Conservation (phyloP, 2,329 filamentous ascomycete genomes). For the Metarhizium guizhouense region DNA sequence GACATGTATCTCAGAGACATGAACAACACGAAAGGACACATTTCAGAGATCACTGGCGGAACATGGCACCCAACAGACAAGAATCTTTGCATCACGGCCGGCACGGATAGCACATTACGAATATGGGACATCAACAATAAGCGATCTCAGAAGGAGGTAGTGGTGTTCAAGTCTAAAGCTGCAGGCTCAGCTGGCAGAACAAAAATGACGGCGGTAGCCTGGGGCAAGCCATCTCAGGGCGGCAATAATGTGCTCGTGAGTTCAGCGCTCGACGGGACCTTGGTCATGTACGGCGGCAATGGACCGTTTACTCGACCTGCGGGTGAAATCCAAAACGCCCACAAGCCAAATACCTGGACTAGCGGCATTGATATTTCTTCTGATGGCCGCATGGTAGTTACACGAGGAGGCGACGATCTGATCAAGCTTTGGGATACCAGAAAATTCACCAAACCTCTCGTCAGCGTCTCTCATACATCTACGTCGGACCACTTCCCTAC, state of each 20-base stretch:
- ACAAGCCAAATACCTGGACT: conserved; percentile 79
- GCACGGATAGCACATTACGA: conserved; percentile 87
- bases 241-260: conserved; percentile 70
- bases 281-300: conserved; percentile 88
- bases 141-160: conserved; percentile 81
- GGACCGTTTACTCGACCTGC: conserved; percentile 76
- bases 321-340: conserved; percentile 77
- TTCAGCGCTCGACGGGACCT: conserved; percentile 77
- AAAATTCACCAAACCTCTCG: conserved; percentile 87
- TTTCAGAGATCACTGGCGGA: conserved; percentile 82
- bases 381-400: conserved; percentile 85
- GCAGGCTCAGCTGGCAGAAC: conserved; percentile 82
- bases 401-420: conserved; percentile 79
- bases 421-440: conserved; percentile 97
- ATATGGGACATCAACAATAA: conserved; percentile 97
- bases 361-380: conserved; percentile 83
- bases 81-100: conserved; percentile 81
- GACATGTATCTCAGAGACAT: conserved; percentile 98
- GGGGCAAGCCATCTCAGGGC: conserved; percentile 71
- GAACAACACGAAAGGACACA: conserved; percentile 94
- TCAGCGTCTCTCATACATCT: conserved; percentile 68
- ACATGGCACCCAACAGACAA: conserved; percentile 85
- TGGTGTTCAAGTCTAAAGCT: conserved; percentile 92
- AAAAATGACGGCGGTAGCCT: conserved; percentile 86
- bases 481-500: conserved; percentile 78